A percentile compares a stretch with the other conserved stretches of the same genome.
Conservation (phyloP, 495 filamentous ascomycete genomes). For the Staphylotrichum longicolle region DNA sequence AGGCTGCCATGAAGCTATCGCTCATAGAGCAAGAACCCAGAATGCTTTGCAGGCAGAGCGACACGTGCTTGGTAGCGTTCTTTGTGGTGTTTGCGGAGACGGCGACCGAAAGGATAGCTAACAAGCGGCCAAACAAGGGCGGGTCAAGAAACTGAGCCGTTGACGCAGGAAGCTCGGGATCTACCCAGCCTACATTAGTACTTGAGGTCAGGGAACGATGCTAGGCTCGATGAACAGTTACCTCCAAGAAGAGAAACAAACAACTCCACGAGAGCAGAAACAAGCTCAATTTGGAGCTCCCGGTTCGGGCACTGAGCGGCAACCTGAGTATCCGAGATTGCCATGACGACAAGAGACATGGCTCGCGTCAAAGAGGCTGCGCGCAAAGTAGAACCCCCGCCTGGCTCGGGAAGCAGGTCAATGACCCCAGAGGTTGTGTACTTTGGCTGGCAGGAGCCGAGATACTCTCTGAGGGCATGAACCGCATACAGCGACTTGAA, state of each 20-base stretch:
- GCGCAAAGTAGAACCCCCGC: slow-evolving; percentile 23
- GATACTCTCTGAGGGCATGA: slow-evolving; percentile 56
- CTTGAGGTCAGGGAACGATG: background rate
- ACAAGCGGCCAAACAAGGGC: slow-evolving; percentile 38
- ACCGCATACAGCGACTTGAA: slow-evolving; percentile 75
- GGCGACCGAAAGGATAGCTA: slow-evolving; percentile 34
- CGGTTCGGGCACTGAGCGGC: slow-evolving; percentile 38
- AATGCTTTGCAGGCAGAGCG: slow-evolving; percentile 59
- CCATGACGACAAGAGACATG: slow-evolving; percentile 46
- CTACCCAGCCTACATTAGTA: slow-evolving; percentile 17
- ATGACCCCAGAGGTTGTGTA: slow-evolving; percentile 21
- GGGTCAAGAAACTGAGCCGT: slow-evolving; percentile 32
- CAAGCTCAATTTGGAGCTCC: slow-evolving; percentile 42
- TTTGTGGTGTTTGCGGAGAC: slow-evolving; percentile 28
- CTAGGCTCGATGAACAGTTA: slow-evolving; percentile 20
- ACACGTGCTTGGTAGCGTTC: slow-evolving; percentile 44
- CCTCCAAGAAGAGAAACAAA: slow-evolving; percentile 46
- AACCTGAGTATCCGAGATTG: slow-evolving; percentile 46
- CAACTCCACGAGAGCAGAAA: slow-evolving; percentile 43
- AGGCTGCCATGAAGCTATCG: slow-evolving; percentile 55
- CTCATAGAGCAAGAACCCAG: slow-evolving; percentile 64
- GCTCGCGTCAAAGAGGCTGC: slow-evolving; percentile 37
- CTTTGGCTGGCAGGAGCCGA: slow-evolving; percentile 32
- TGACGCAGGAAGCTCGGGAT: slow-evolving; percentile 25
- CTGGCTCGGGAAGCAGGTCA: slow-evolving; percentile 21